phyloP scores from a whole-genome alignment of 352 stramenopile species.

The Peronospora tabacina region DNA sequence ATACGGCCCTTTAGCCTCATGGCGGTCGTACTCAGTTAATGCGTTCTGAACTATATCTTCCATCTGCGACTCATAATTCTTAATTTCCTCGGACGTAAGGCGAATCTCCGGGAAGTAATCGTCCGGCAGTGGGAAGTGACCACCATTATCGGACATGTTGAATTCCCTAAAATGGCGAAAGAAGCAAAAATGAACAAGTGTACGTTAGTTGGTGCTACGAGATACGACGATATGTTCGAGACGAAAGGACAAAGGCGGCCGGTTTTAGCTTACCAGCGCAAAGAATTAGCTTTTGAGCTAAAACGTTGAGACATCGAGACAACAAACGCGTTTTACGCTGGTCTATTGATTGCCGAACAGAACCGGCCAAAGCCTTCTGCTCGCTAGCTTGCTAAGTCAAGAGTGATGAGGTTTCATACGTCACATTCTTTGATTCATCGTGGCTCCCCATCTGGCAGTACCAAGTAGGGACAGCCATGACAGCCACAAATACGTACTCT shows the following conservation, averaged over 20 bases:
- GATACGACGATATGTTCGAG: conserved; percentile 3
- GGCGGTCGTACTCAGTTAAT: conserved; percentile 33
- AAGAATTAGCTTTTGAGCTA: conserved; percentile 15
- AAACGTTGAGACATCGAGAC: conserved; percentile 11
- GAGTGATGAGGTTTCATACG: conserved; percentile 11
- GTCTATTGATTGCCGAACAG: background rate
- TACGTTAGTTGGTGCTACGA: background rate
- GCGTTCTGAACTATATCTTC: conserved; percentile 35
- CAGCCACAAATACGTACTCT: conserved; percentile 4
- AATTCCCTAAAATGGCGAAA: conserved; percentile 5
- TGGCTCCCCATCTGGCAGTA: conserved; percentile 8
- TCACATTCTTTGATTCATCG: conserved; percentile 24
- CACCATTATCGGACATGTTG: conserved; percentile 21
- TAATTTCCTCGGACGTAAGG: conserved; percentile 23
- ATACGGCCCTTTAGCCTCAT: conserved; percentile 29
- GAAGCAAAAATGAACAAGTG: conserved; percentile 2
- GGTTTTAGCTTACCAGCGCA: conserved; percentile 12
- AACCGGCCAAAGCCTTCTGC: conserved; percentile 5
- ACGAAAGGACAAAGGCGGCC: background rate
- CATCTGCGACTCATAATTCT: conserved; percentile 32
- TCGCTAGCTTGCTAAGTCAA: conserved; percentile 19
- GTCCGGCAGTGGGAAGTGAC: conserved; percentile 36
- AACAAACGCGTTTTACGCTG: conserved; percentile 3
- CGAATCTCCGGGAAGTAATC: conserved; percentile 35
- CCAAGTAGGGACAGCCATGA: conserved; percentile 18